Percentiles rank a stretch among this genome's conserved stretches.
These are phyloP conservation scores for Jaltomata sinuosa DNA, from an alignment of 257 asterid species.

Conservation along the genomic window DNA sequence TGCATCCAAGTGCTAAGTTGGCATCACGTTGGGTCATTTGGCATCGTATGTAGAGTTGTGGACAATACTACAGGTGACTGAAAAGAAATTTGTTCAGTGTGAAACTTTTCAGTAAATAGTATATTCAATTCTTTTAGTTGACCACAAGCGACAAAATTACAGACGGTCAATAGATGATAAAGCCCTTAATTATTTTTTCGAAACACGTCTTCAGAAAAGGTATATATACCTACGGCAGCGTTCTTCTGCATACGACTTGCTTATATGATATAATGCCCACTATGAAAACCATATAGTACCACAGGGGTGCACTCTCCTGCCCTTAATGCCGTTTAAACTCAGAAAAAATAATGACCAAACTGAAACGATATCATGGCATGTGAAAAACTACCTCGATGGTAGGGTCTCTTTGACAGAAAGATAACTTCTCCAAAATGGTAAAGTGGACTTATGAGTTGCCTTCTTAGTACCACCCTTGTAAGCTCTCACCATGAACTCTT, in stretches of 20 bases:
- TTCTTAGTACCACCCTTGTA: conserved; percentile 82
- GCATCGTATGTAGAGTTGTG: not conserved
- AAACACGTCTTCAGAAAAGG: not conserved
- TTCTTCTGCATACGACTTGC: not conserved
- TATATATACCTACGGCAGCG: not conserved
- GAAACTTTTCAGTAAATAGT: not conserved
- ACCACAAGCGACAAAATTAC: not conserved
- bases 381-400: conserved; percentile 61
- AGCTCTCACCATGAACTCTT: conserved; percentile 91
- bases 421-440: conserved; percentile 74
- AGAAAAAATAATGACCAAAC: not conserved
- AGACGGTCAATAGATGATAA: not conserved
- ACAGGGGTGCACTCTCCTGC: not conserved
- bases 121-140: not conserved
- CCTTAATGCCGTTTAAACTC: not conserved
- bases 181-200: not conserved
- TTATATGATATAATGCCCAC: not conserved
- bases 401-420: conserved; percentile 77
- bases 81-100: not conserved
- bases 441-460: conserved; percentile 76
- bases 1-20: not conserved
- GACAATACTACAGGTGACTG: not conserved
- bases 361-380: not conserved
- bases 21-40: not conserved
- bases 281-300: not conserved